Evolutionary conservation across 345 rosid species (phyloP), one percentile per base, ranked within the genome.

Genomic region (Rhodomyrtus tomentosa): DNA sequence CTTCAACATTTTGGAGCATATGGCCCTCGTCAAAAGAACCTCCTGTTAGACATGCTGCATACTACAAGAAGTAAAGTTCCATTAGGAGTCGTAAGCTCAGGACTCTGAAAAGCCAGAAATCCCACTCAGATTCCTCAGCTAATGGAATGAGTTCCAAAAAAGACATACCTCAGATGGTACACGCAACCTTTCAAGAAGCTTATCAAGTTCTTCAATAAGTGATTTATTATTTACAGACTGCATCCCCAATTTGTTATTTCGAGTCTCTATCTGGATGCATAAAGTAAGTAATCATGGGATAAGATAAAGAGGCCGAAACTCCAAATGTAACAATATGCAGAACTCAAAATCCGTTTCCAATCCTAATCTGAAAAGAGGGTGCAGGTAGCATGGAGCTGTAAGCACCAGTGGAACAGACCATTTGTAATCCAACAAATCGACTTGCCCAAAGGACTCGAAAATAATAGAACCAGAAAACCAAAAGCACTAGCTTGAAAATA

Each of bases 241-340:
- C 98, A 94, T 94, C 92, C 95, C 99, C 89, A 97, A 89, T 86
- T 94, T 96, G 93, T 97, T 97, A 89, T 97, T 97, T 85, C 99
- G 98, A 38, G 90, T 94, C 93, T 97, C 99, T 88, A 97, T 97
- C 99, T 96, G 98, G 54, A 85, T 29, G 73, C 49, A 51, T n/a
- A 25, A 32, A 22, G 79, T 24, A 84, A 80, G 76, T 74, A 52
- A 84, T 7, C 13, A 84, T 38, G 29, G 5, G 58, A 27, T 80
- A 53, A 54, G n/a, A 62, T 22, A 83, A 49, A 36, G 42, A 81
- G 7, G 45, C 40, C 8, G 5, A 38, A 81, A 81, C 55, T 51
- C 42, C 83, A 81, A 81, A 10, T 49, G 24, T 81, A 50, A 81
- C 29, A 22, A 16, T 50, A 27, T 4, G 55, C 50, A 38, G 22